Percentiles rank a stretch among this genome's conserved stretches.
phyloP scores from a whole-genome alignment of 2,329 filamentous ascomycete genomes.

The Huntiella savannae region DNA sequence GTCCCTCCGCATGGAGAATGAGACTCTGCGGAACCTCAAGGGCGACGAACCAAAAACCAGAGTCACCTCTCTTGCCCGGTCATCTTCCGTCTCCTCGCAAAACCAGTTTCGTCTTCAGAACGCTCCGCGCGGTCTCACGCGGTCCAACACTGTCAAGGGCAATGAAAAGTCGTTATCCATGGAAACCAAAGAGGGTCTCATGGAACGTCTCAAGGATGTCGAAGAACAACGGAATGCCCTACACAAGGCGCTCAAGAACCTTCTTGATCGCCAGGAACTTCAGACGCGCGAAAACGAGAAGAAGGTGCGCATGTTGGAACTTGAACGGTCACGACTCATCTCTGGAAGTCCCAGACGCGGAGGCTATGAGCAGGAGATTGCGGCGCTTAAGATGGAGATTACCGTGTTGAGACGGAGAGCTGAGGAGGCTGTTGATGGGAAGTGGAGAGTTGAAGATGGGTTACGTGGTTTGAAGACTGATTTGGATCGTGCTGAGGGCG shows the following conservation, averaged over 20 bases:
- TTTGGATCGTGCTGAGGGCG: constrained; percentile 82
- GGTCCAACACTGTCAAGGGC: constrained; percentile 40
- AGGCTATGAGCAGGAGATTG: constrained; percentile 71
- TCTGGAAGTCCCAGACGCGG: constrained; percentile 50
- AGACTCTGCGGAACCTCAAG: constrained; percentile 30
- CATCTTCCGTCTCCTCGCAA: constrained; percentile 18
- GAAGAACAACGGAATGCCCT: constrained; percentile 86
- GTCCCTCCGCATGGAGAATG: constrained; percentile 47
- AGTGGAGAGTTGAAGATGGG: constrained; percentile 89
- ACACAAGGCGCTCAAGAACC: constrained; percentile 65
- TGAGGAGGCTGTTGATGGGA: constrained; percentile 85
- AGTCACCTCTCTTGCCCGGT: constrained; percentile 11
- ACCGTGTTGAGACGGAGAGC: constrained; percentile 67
- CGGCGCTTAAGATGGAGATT: constrained; percentile 63
- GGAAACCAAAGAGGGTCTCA: constrained; percentile 48
- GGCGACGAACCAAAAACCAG: constrained; percentile 11
- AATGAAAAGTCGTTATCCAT: constrained; percentile 13
- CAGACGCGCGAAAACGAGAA: constrained; percentile 73
- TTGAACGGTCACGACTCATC: constrained; percentile 57
- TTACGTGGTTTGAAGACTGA: constrained; percentile 85
- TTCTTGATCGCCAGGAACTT: constrained; percentile 69
- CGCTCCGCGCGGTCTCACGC: constrained; percentile 23
- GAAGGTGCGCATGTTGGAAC: constrained; percentile 56
- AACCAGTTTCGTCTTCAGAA: constrained; percentile 16
- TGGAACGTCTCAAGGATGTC: constrained; percentile 74